Conservation (phyloP, 2,329 filamentous ascomycete genomes). For the Samsoniella hepiali region DNA sequence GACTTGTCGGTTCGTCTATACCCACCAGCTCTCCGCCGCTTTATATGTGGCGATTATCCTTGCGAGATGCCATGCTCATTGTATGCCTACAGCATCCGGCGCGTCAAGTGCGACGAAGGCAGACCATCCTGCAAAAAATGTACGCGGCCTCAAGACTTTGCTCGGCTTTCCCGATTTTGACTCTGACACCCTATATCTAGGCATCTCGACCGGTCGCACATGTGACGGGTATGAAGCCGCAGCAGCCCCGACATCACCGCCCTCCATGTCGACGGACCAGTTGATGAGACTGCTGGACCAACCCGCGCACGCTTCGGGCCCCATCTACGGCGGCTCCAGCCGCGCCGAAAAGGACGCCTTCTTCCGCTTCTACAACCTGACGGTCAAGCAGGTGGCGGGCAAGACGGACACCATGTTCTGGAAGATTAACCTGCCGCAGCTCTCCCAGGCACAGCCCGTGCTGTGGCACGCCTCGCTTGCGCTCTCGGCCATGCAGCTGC, state of each 20-base stretch:
- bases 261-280: not conserved
- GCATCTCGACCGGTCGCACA: slow-evolving; percentile 2
- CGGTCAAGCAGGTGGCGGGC: slow-evolving; percentile 14
- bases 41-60: not conserved
- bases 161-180: not conserved
- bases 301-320: slow-evolving; percentile 1
- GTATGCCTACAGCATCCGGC: not conserved
- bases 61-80: not conserved
- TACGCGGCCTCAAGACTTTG: not conserved
- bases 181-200: not conserved
- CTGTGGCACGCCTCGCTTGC: slow-evolving; percentile 14
- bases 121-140: slow-evolving; percentile 15
- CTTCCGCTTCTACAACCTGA: slow-evolving; percentile 16
- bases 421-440: slow-evolving; percentile 16
- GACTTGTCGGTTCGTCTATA: slow-evolving; percentile 14
- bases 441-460: slow-evolving; percentile 4
- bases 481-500: slow-evolving; percentile 14
- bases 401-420: slow-evolving; percentile 9
- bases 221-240: slow-evolving; percentile 4
- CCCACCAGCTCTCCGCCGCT: not conserved
- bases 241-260: not conserved
- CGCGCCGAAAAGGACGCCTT: slow-evolving; percentile 14
- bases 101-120: slow-evolving; percentile 12
- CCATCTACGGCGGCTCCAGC: slow-evolving; percentile 12
- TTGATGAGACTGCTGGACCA: slow-evolving; percentile 1